A percentile compares a stretch with the other conserved stretches of the same genome.
phyloP scores from a whole-genome alignment of 352 stramenopile genomes.

The Phytophthora citricola region DNA sequence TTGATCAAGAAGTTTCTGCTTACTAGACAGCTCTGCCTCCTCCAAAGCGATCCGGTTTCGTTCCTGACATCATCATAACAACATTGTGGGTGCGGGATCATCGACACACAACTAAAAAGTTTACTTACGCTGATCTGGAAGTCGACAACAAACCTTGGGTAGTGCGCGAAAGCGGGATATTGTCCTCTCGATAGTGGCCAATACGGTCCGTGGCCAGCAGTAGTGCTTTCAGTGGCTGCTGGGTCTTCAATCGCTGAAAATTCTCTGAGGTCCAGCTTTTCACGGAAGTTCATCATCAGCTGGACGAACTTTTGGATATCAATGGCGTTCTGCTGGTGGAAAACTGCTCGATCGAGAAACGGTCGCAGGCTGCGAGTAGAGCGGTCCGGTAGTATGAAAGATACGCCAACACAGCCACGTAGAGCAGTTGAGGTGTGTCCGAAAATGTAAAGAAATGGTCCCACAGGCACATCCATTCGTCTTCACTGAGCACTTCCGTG shows the following conservation, averaged over 20 bases:
- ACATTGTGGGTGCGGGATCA: background rate
- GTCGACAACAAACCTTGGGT: slow-evolving; percentile 84
- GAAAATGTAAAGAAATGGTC: slow-evolving; percentile 86
- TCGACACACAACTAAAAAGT: slow-evolving; percentile 8
- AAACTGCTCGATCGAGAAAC: slow-evolving; percentile 84
- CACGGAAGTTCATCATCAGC: slow-evolving; percentile 61
- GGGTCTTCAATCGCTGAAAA: slow-evolving; percentile 31
- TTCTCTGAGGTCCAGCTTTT: slow-evolving; percentile 46
- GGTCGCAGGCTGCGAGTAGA: slow-evolving; percentile 59
- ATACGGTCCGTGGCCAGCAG: slow-evolving; percentile 12
- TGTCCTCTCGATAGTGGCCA: slow-evolving; percentile 76
- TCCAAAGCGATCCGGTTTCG: slow-evolving; percentile 83
- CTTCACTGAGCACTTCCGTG: slow-evolving; percentile 87
- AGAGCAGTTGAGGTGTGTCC: slow-evolving; percentile 69
- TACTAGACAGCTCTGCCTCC: slow-evolving; percentile 69
- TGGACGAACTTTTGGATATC: slow-evolving; percentile 78
- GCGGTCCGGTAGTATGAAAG: slow-evolving; percentile 72
- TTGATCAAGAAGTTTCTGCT: slow-evolving; percentile 65
- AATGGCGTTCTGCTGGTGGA: slow-evolving; percentile 86
- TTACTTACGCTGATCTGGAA: slow-evolving; percentile 82
- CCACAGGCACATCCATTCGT: slow-evolving; percentile 91
- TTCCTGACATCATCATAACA: slow-evolving; percentile 52
- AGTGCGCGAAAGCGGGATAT: slow-evolving; percentile 84
- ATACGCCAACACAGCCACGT: slow-evolving; percentile 75
- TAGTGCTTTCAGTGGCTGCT: slow-evolving; percentile 1